Percentiles rank a stretch among this genome's conserved stretches.
These are phyloP conservation scores for Gentiana straminea DNA, from an alignment of 257 asterid genomes.

Conservation along the genomic window DNA sequence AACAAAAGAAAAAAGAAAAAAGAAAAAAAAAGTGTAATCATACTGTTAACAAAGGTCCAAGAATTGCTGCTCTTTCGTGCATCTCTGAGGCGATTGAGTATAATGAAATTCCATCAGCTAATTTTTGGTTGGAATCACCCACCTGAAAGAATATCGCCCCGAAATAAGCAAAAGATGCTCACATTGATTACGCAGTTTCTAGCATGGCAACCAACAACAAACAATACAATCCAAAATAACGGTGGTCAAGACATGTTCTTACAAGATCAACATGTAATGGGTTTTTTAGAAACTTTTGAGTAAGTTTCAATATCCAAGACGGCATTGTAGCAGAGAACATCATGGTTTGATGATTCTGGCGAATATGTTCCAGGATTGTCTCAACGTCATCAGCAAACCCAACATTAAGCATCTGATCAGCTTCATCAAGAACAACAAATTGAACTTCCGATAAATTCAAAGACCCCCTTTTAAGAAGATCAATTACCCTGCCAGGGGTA, in stretches of 20 bases:
- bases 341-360: constrained; percentile 85
- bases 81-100: constrained; percentile 48
- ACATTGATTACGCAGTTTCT: not conserved
- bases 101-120: constrained; percentile 82
- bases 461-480: constrained; percentile 80
- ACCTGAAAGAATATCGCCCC: constrained; percentile 29
- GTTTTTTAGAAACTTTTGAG: constrained; percentile 65
- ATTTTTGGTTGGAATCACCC: constrained; percentile 84
- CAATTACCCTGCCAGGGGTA: constrained; percentile 91
- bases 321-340: constrained; percentile 99
- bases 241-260: constrained; percentile 18
- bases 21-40: constrained; percentile 11
- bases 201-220: not conserved
- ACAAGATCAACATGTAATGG: constrained; percentile 85
- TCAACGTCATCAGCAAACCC: constrained; percentile 98
- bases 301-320: constrained; percentile 70
- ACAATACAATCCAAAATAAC: not conserved
- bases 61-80: constrained; percentile 60
- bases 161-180: not conserved
- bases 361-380: constrained; percentile 59
- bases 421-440: constrained; percentile 90
- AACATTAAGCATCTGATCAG: constrained; percentile 97
- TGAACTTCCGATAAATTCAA: constrained; percentile 57
- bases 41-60: constrained; percentile 74
- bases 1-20: too few relatives aligned